Evolutionary conservation across 2,329 filamentous ascomycete species (phyloP).

Genomic region (Xylaria sp.): DNA sequence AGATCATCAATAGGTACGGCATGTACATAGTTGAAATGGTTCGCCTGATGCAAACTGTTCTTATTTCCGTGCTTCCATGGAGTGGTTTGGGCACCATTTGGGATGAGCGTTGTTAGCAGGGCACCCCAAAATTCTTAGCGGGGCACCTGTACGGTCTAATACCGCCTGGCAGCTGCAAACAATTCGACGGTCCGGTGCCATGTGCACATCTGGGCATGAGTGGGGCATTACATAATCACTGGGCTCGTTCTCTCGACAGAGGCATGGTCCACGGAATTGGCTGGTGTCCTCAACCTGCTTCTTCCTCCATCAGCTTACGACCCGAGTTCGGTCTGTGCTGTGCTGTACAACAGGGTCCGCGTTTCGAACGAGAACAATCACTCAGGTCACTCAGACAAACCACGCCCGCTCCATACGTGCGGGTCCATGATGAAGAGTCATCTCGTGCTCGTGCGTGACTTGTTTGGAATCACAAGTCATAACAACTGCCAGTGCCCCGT

Average conservation of each 20-base stretch:
- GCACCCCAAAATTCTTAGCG: neutral
- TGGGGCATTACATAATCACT: no score
- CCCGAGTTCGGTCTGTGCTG: no score
- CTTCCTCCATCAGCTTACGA: no score
- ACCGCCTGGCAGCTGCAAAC: no score
- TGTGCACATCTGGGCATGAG: no score
- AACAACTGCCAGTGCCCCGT: neutral
- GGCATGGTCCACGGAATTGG: no score
- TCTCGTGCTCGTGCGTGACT: neutral
- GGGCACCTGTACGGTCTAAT: no score
- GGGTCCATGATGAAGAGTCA: neutral
- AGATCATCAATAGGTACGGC: neutral
- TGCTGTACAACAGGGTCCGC: no score
- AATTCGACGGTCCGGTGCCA: no score
- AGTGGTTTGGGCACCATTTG: neutral
- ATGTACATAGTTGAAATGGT: neutral
- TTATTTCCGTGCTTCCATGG: neutral
- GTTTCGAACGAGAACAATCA: no score
- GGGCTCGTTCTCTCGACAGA: no score
- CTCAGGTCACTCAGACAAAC: neutral
- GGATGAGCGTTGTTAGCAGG: neutral
- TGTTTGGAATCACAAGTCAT: neutral
- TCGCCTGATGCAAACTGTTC: neutral
- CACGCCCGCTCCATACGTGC: neutral
- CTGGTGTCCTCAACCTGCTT: no score